Conservation (phyloP, 1,284 basidiomycete genomes). For the Heterobasidion irregulare region DNA sequence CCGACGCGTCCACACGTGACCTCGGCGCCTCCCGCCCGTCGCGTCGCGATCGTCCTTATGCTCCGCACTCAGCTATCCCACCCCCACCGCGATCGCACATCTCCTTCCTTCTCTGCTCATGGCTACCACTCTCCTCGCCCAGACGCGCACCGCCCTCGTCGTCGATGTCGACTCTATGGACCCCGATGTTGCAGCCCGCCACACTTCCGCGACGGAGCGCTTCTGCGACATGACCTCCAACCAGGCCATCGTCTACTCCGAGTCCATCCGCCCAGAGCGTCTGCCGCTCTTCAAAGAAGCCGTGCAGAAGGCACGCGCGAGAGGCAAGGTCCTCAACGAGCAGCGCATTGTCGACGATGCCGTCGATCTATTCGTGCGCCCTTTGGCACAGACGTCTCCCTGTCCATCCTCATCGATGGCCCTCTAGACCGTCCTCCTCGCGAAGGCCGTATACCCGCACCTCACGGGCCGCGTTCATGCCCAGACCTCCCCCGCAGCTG, state of each 20-base stretch:
- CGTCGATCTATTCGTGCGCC: constrained; percentile 31
- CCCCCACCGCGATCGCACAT: neutral
- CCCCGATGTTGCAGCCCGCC: constrained; percentile 28
- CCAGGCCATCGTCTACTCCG: constrained; percentile 34
- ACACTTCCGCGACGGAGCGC: constrained; percentile 18
- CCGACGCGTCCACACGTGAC: neutral
- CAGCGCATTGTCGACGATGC: constrained; percentile 27
- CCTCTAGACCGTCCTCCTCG: constrained; percentile 34
- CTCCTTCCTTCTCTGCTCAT: constrained; percentile 4
- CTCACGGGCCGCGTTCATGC: constrained; percentile 37
- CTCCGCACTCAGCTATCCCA: neutral
- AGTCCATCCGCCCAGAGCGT: constrained; percentile 27
- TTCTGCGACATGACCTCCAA: constrained; percentile 48
- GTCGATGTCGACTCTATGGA: constrained; percentile 48
- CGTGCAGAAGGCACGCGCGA: constrained; percentile 20
- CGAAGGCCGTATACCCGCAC: constrained; percentile 35
- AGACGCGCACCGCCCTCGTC: constrained; percentile 26
- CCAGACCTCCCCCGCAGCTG: constrained; percentile 35
- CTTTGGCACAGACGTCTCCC: neutral
- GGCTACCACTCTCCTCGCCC: constrained; percentile 22
- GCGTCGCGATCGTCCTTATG: neutral
- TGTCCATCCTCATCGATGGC: neutral
- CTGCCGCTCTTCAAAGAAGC: constrained; percentile 25
- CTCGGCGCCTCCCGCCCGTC: neutral
- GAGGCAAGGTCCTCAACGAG: constrained; percentile 11